phyloP scores from a whole-genome alignment of 805 yeast genomes.

The Kockiozyma suomiensis region DNA sequence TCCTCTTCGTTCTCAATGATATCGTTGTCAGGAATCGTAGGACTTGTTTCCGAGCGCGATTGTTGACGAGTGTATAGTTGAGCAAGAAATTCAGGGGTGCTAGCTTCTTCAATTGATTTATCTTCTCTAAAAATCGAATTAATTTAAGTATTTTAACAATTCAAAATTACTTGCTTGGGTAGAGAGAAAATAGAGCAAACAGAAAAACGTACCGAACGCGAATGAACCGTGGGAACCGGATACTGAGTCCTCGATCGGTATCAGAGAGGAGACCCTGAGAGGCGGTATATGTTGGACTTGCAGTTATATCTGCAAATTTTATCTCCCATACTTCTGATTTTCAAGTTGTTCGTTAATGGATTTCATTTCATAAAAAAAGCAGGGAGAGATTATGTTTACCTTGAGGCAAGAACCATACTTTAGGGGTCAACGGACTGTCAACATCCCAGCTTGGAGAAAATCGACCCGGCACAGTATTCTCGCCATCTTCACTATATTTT shows the following conservation, averaged over 20 bases:
- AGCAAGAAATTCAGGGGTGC: conserved; percentile 34
- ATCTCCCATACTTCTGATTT: conserved; percentile 36
- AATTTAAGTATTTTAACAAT: not conserved
- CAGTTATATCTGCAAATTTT: conserved; percentile 35
- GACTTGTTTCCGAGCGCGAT: not conserved
- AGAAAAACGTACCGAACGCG: conserved; percentile 17
- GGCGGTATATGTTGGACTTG: conserved; percentile 36
- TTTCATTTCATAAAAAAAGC: not conserved
- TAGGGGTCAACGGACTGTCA: conserved; percentile 34
- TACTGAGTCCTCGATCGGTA: conserved; percentile 32
- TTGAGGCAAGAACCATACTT: conserved; percentile 34
- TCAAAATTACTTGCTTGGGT: not conserved
- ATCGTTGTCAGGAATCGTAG: not conserved
- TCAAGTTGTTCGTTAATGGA: not conserved
- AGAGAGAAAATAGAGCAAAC: not conserved
- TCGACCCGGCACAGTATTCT: conserved; percentile 4
- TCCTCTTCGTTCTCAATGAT: not conserved
- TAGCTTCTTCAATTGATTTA: conserved; percentile 34
- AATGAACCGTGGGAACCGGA: conserved; percentile 38
- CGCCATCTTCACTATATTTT: conserved; percentile 24
- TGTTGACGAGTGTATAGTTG: conserved; percentile 29
- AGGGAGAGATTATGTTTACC: conserved; percentile 11
- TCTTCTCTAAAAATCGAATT: conserved; percentile 21
- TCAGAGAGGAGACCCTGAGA: conserved; percentile 17
- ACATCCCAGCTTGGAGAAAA: conserved; percentile 9